Conservation (phyloP, 495 filamentous ascomycete species). For the Rhizodiscina lignyota region DNA sequence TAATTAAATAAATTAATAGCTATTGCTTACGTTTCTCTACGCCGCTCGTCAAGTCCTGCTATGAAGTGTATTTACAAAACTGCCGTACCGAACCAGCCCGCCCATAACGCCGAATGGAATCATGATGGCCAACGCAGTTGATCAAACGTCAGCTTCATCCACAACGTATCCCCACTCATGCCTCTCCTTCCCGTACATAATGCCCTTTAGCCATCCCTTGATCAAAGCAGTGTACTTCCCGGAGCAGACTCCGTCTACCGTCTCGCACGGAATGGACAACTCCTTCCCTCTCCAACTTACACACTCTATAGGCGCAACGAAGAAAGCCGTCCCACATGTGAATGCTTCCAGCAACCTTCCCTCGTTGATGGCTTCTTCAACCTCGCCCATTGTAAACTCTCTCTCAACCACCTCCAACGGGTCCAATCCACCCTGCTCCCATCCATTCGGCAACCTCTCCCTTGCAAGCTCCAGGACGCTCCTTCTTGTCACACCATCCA, state of each 20-base stretch:
- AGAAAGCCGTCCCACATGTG: slow-evolving; percentile 78
- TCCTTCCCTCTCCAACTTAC: slow-evolving; percentile 60
- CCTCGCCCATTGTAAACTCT: slow-evolving; percentile 62
- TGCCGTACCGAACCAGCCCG: too few species aligned
- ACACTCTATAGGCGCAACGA: slow-evolving; percentile 55
- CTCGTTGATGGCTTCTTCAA: slow-evolving; percentile 54
- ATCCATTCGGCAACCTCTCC: slow-evolving; percentile 30
- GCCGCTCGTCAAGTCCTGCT: too few species aligned
- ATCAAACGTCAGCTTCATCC: too few species aligned
- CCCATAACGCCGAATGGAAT: too few species aligned
- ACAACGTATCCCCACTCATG: slow-evolving; percentile 72
- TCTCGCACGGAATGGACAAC: slow-evolving; percentile 44
- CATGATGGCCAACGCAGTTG: too few species aligned
- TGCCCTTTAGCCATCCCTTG: slow-evolving; percentile 63
- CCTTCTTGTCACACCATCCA: slow-evolving; percentile 68
- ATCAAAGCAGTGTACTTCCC: slow-evolving; percentile 49
- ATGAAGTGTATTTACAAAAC: too few species aligned
- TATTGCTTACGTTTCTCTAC: too few species aligned
- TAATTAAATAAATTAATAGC: too few species aligned
- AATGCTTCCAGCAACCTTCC: slow-evolving; percentile 73
- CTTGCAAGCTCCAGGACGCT: slow-evolving; percentile 60
- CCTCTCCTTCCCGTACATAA: slow-evolving; percentile 72
- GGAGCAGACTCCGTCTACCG: slow-evolving; percentile 35
- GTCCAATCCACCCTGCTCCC: slow-evolving; percentile 25
- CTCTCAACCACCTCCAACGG: slow-evolving; percentile 60